phyloP scores from a whole-genome alignment of 31 red algal genomes.

The Porphyra umbilicalis region DNA sequence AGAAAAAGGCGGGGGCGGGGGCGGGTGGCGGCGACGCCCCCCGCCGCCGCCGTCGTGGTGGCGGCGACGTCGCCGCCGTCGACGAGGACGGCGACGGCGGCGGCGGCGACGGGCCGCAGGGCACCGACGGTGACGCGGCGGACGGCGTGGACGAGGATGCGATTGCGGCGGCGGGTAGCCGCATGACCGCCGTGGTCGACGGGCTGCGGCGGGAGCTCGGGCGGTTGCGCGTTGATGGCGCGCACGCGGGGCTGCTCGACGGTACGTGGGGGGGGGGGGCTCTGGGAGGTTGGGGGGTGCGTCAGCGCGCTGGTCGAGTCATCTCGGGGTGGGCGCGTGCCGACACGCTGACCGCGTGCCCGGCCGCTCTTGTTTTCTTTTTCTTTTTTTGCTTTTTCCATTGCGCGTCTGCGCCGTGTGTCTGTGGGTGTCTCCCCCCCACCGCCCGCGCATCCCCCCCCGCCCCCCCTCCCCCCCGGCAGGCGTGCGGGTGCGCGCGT shows the following conservation, averaged over 20 bases:
- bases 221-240: constrained; percentile 29
- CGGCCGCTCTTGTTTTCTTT: not conserved
- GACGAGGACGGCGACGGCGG: not conserved
- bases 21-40: not conserved
- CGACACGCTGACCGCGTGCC: no score
- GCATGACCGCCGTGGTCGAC: not conserved
- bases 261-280: constrained; percentile 15
- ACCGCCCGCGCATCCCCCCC: no score
- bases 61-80: not conserved
- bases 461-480: not conserved
- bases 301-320: not conserved
- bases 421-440: not conserved
- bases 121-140: not conserved
- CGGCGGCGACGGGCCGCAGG: not conserved
- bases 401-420: not conserved
- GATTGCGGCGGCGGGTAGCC: not conserved
- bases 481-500: constrained; percentile 57
- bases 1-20: not conserved
- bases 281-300: not conserved
- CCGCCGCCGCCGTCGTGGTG: not conserved
- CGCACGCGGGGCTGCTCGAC: constrained; percentile 56
- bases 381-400: not conserved
- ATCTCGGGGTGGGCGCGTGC: no score
- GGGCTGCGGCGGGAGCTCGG: constrained; percentile 20
- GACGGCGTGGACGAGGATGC: not conserved